Conservation (phyloP, 371 early-diverging fungal species). For the Syncephalastrum sp. region DNA sequence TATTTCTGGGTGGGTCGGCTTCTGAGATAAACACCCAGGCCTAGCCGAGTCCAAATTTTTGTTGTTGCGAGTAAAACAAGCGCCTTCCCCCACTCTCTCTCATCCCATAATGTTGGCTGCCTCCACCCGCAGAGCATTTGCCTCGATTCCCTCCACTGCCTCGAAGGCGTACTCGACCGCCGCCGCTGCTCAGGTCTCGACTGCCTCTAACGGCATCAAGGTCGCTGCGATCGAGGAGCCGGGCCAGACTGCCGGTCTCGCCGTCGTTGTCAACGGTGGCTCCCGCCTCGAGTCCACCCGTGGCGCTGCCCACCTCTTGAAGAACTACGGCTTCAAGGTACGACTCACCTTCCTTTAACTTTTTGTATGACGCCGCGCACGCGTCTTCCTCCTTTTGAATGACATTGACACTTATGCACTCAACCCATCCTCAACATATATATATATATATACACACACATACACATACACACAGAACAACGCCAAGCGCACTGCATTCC, state of each 20-base stretch:
- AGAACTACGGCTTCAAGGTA: conserved; percentile 93
- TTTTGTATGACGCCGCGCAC: too few species aligned
- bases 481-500: conserved; percentile 82
- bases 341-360: background rate
- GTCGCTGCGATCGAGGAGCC: conserved; percentile 61
- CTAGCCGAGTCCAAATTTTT: conserved; percentile 7
- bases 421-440: too few species aligned
- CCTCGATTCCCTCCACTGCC: conserved; percentile 51
- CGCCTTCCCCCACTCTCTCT: conserved; percentile 12
- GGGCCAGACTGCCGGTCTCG: conserved; percentile 77
- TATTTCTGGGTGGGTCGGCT: background rate
- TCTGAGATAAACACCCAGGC: background rate
- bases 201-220: conserved; percentile 60
- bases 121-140: conserved; percentile 61
- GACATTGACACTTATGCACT: background rate
- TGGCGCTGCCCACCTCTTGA: conserved; percentile 89
- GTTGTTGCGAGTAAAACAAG: conserved; percentile 7
- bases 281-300: conserved; percentile 79
- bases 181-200: conserved; percentile 35
- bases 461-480: conserved; percentile 56
- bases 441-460: too few species aligned
- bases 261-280: conserved; percentile 90
- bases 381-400: too few species aligned
- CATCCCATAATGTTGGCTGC: conserved; percentile 51
- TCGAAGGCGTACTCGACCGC: conserved; percentile 60